These are phyloP conservation scores for Protoeuglena noctilucae DNA, from an alignment of 139 green algal species.

Conservation along the genomic window DNA sequence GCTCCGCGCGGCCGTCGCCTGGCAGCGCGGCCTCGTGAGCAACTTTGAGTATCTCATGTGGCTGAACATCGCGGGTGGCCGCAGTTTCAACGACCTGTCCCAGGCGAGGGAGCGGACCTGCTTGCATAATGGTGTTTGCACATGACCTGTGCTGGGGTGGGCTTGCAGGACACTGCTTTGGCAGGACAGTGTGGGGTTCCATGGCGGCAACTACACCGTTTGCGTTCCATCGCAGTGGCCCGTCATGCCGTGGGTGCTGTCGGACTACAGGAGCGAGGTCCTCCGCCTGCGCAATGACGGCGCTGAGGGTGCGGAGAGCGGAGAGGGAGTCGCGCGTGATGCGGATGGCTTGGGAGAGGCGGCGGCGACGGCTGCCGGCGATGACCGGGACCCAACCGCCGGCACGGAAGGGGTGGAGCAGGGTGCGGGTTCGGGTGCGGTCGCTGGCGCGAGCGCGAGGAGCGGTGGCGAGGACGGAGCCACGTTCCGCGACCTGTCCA, in stretches of 20 bases:
- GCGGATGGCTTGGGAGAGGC: too few species aligned
- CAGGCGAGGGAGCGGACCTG: too few species aligned
- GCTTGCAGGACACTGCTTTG: not conserved
- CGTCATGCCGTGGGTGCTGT: slow-evolving; percentile 89
- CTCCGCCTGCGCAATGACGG: too few species aligned
- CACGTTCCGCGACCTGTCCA: slow-evolving; percentile 68
- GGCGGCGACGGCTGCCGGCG: too few species aligned
- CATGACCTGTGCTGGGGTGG: too few species aligned
- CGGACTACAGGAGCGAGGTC: slow-evolving; percentile 44
- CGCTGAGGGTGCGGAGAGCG: too few species aligned
- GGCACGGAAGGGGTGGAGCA: too few species aligned
- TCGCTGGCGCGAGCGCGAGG: too few species aligned
- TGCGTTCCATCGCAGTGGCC: slow-evolving; percentile 56
- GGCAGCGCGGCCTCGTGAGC: slow-evolving; percentile 21
- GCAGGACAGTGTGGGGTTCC: not conserved
- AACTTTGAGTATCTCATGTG: slow-evolving; percentile 6
- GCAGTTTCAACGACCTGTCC: slow-evolving; percentile 72
- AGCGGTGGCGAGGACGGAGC: slow-evolving; percentile 19
- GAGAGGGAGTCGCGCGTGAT: too few species aligned
- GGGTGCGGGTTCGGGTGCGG: too few species aligned
- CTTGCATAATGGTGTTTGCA: too few species aligned
- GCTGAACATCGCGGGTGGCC: slow-evolving; percentile 49
- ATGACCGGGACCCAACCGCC: too few species aligned
- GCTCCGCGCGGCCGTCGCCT: slow-evolving; percentile 42
- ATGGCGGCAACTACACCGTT: slow-evolving; percentile 12